These are phyloP conservation scores for Euptelea pleiosperma DNA, from an alignment of 164 flowering plant species.

Conservation along the genomic window DNA sequence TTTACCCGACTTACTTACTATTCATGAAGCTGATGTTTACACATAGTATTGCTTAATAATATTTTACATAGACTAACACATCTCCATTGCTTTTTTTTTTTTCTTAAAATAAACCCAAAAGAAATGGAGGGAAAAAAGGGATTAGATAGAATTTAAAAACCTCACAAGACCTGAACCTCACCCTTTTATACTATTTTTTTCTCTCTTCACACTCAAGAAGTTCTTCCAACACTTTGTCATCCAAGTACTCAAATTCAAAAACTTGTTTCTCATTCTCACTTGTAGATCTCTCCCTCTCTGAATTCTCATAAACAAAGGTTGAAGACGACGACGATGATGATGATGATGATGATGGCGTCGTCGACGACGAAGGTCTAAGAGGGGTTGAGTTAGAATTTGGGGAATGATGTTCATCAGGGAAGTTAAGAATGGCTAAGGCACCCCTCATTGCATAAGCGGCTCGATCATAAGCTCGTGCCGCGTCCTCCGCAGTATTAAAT, in stretches of 20 bases:
- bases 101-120: no score
- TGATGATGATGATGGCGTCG: background rate
- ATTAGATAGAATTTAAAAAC: no score
- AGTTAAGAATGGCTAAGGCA: background rate
- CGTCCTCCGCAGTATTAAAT: conserved; percentile 17
- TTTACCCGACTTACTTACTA: no score
- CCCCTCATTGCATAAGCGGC: conserved; percentile 21
- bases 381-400: background rate
- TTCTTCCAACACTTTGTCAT: conserved; percentile 16
- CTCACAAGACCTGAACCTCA: no score
- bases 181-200: conserved; percentile 1
- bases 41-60: no score
- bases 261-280: conserved; percentile 4
- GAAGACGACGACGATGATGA: background rate
- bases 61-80: no score
- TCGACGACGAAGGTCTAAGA: background rate
- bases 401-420: conserved; percentile 18
- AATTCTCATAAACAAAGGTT: no score
- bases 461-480: conserved; percentile 21
- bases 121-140: no score
- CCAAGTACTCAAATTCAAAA: conserved; percentile 19
- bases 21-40: no score
- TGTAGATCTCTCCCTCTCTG: no score
- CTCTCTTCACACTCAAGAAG: conserved; percentile 10
- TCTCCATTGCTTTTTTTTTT: no score